Evolutionary conservation across 1,284 basidiomycete genomes (phyloP), one percentile per base, ranked within the genome.

Genomic region (Boletus semigastroideus): DNA sequence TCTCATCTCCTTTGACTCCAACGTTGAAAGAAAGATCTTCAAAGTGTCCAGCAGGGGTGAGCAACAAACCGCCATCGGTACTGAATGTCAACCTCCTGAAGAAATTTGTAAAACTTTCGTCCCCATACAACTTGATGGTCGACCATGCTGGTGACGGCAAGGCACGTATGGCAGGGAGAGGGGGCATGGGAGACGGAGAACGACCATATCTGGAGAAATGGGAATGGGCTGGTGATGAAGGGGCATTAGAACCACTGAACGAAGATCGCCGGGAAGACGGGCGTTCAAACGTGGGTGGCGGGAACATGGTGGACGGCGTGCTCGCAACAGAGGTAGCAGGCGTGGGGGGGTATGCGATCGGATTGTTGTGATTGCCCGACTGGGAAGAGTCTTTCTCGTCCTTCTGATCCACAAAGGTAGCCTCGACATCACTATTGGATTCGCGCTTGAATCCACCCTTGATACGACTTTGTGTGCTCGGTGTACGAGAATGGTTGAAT

Each of bases 1-100:
- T 77, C 25, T 77, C 73, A 25, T 75, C 77, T 11, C 62, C 66
- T 54, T 64, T 68, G 51, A 66, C 47, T 52, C 36, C 48, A 49
- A 67, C 52, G 13, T 45, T 50, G 44, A 62, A 86, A 79, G 39
- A 87, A 79, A 91, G 90, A 69, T 96, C 93, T 66, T 97, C 94
- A 64, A 97, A 98, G 65, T 97, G 90, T 1, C 97, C 96, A 2
- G 95, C 95, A 0, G 97, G 96, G 0, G 97, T 98, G 58, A 98
- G 77, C 19, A 99, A 78, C 44, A 99, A 75, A 10, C 86, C 91
- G 1, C 97, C 96, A 67, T 99, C 96, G 2, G 96, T 92, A 53
- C 93, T 95, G 73, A 98, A 99, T 5, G 87, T 87, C 49, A 99
- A 75, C 27, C 96, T 82, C 28, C 97, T 80, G 79, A 98, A 99